A percentile compares a stretch with the other conserved stretches of the same genome.
Evolutionary conservation across 2,329 filamentous ascomycete genomes (phyloP).

Genomic region (Nigrospora oryzae): DNA sequence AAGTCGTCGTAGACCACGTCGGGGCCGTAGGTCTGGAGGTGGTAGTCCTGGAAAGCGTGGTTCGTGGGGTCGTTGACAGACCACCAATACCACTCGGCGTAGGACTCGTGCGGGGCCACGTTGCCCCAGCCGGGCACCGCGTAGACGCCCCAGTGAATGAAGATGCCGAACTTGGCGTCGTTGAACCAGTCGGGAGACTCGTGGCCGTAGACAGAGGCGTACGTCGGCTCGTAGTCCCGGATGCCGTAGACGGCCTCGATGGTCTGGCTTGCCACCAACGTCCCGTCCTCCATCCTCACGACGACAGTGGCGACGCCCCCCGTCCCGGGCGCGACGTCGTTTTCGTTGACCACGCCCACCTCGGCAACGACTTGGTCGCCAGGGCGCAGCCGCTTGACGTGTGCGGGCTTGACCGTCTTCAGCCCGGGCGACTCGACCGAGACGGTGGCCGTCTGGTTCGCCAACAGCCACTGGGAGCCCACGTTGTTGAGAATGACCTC

Average conservation of each 20-base stretch:
- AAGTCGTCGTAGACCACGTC: conserved; percentile 48
- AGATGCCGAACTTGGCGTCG: conserved; percentile 49
- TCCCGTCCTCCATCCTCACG: background rate
- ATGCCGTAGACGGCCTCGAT: conserved; percentile 27
- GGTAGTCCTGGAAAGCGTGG: conserved; percentile 27
- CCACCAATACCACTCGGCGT: conserved; percentile 25
- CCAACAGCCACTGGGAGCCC: conserved; percentile 20
- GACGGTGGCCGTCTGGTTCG: conserved; percentile 18
- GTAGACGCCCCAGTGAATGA: conserved; percentile 52
- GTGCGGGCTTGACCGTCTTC: conserved; percentile 28
- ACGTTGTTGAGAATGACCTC: conserved; percentile 30
- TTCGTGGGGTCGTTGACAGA: background rate
- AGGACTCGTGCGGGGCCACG: conserved; percentile 27
- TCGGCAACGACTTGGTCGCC: conserved; percentile 32
- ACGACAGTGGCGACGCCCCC: conserved; percentile 6
- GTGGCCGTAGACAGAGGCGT: conserved; percentile 24
- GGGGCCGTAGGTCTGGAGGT: conserved; percentile 39
- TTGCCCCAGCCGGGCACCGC: conserved; percentile 48
- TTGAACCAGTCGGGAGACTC: conserved; percentile 23
- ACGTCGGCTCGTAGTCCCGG: conserved; percentile 20
- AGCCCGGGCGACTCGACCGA: conserved; percentile 26
- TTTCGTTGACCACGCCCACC: conserved; percentile 20
- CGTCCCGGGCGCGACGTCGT: conserved; percentile 10
- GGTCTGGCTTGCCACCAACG: conserved; percentile 9
- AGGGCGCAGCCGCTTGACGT: conserved; percentile 30